Evolutionary conservation across 257 asterid genomes (phyloP), one percentile per base, ranked within the genome.

Genomic region (Petunia axillaris): DNA sequence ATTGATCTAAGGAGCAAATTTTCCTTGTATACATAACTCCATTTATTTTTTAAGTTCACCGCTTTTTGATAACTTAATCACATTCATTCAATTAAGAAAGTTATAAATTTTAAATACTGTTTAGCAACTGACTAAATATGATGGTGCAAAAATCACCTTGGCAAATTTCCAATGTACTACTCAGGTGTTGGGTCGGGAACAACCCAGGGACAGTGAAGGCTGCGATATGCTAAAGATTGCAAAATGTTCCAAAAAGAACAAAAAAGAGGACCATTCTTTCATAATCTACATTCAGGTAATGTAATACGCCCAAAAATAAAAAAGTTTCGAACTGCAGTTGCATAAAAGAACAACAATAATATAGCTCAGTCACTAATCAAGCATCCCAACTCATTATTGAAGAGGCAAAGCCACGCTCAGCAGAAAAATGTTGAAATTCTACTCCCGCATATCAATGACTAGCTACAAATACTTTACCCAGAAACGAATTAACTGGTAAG

Each of bases 371-470:
- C 35, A 36, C 44, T 71, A 48, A 71, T 70, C 60, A 71, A 71
- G 77, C 77, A 48, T 71, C 60, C 60, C 25, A 48, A 25, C 77
- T 46, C 41, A 71, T 2, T 46, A 25, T 70, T 40, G 58, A 1
- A 16, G 76, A 41, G 25, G 39, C 77, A 25, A 46, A 3, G 11
- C 77, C 60, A 71, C 52, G 41, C 36, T 71, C 60, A 50, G 35
- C 77, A 48, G 60, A 63, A 6, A 36, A 44, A 74, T 73, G 58
- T 65, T 41, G n/a, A 25, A 75, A 64, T 41, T 83, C 79, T 78
- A 80, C 80, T 9, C 88, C 90, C 88, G 90, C 85, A 57, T 66
- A 82, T 64, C 48, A 77, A 64, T 59, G 38, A 52, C 48, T 55
- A 5, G 50, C 68, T 71, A 82, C 74, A 60, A 63, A 74, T 38